Percentiles rank a stretch among this genome's conserved stretches.
Evolutionary conservation across 139 green algal genomes (phyloP).

Genomic region (Tetradesmus obliquus): DNA sequence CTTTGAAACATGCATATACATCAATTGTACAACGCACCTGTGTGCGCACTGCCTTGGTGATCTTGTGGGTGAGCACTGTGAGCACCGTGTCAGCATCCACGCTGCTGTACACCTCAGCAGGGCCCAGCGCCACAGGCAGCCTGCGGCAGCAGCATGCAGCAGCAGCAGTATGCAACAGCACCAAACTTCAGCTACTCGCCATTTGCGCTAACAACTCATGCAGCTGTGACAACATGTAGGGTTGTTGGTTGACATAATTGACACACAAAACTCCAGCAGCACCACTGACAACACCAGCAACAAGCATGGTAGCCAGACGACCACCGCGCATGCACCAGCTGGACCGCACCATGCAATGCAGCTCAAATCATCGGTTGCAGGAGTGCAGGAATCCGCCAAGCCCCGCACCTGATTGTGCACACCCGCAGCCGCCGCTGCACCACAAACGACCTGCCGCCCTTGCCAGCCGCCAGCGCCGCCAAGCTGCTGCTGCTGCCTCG

Average conservation of each 20-base stretch:
- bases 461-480: background rate
- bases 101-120: slow-evolving; percentile 69
- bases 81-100: slow-evolving; percentile 75
- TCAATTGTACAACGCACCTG: slow-evolving; percentile 24
- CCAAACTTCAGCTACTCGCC: background rate
- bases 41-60: slow-evolving; percentile 57
- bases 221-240: background rate
- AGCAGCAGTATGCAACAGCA: background rate
- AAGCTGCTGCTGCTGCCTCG: slow-evolving; percentile 13
- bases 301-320: no score
- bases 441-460: slow-evolving; percentile 42
- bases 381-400: background rate
- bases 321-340: no score
- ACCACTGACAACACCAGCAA: no score
- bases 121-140: slow-evolving; percentile 48
- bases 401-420: slow-evolving; percentile 55
- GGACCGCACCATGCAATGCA: no score
- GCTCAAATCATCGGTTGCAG: background rate
- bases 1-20: background rate
- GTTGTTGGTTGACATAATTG: no score
- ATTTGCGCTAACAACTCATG: background rate
- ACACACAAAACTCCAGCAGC: no score
- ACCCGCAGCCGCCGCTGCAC: slow-evolving; percentile 74
- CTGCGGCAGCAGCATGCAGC: background rate
- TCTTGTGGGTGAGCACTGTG: slow-evolving; percentile 84